Evolutionary conservation across 2,329 filamentous ascomycete genomes (phyloP).

Genomic region (Bipolaris gigantea): DNA sequence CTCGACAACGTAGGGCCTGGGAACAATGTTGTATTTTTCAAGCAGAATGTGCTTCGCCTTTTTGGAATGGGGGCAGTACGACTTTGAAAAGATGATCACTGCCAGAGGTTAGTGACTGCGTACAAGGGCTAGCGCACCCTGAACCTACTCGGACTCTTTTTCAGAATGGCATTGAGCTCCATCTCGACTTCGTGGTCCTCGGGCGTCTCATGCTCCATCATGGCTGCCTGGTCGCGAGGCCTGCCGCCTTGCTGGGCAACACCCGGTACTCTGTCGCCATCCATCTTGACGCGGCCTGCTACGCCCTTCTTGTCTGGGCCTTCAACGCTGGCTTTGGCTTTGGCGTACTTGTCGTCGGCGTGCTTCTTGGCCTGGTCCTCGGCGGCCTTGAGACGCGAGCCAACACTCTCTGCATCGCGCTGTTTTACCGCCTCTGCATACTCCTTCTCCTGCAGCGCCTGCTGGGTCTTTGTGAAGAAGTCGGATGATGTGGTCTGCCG

Average conservation of each 20-base stretch:
- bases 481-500: conserved; percentile 56
- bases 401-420: conserved; percentile 59
- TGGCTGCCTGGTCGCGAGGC: conserved; percentile 43
- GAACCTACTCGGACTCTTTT: conserved; percentile 73
- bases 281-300: conserved; percentile 58
- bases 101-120: conserved; percentile 11
- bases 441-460: conserved; percentile 49
- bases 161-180: conserved; percentile 77
- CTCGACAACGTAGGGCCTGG: conserved; percentile 84
- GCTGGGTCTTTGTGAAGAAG: conserved; percentile 63
- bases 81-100: conserved; percentile 97
- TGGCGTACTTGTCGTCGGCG: conserved; percentile 66
- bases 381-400: conserved; percentile 66
- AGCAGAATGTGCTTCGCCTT: conserved; percentile 84
- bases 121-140: neutral
- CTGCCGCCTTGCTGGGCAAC: conserved; percentile 52
- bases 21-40: conserved; percentile 80
- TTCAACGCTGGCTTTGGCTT: conserved; percentile 45
- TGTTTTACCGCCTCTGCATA: conserved; percentile 45
- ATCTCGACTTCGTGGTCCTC: conserved; percentile 67
- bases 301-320: conserved; percentile 52
- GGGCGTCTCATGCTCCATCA: conserved; percentile 54
- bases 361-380: conserved; percentile 69
- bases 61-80: conserved; percentile 84
- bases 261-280: conserved; percentile 42